phyloP scores from a whole-genome alignment of 106 monocot species.

The Dioscorea alata region DNA sequence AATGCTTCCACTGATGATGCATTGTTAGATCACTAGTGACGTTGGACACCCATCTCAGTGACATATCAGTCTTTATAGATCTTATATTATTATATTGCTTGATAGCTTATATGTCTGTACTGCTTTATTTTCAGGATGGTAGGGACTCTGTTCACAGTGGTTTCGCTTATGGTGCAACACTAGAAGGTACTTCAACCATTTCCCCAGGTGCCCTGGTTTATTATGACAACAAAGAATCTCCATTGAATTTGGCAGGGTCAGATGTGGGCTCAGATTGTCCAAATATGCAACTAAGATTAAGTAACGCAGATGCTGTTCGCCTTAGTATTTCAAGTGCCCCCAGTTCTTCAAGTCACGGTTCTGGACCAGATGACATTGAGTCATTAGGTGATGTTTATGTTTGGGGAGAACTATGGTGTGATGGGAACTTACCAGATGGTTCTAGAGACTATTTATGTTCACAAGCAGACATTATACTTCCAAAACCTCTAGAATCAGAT shows the following conservation, averaged over 20 bases:
- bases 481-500: constrained; percentile 71
- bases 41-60: too few relatives aligned
- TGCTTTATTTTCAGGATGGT: not conserved
- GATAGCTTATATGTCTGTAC: too few relatives aligned
- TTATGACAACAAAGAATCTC: constrained; percentile 13
- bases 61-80: too few relatives aligned
- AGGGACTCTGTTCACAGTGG: constrained; percentile 27
- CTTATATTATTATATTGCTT: too few relatives aligned
- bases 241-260: constrained; percentile 36
- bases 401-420: constrained; percentile 79
- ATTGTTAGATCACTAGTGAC: too few relatives aligned
- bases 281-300: constrained; percentile 77
- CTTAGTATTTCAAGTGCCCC: constrained; percentile 79
- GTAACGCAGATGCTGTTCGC: constrained; percentile 42
- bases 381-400: constrained; percentile 83
- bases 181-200: constrained; percentile 35
- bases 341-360: constrained; percentile 70
- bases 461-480: constrained; percentile 44
- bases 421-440: constrained; percentile 25
- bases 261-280: constrained; percentile 49
- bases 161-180: constrained; percentile 30
- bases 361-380: constrained; percentile 78
- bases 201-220: not conserved
- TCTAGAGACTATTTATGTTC: constrained; percentile 14
- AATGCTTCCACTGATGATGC: too few relatives aligned